Base-by-base conservation (phyloP, 202 grass and related monocot species). In the Cymbopogon flexuosus region DNA sequence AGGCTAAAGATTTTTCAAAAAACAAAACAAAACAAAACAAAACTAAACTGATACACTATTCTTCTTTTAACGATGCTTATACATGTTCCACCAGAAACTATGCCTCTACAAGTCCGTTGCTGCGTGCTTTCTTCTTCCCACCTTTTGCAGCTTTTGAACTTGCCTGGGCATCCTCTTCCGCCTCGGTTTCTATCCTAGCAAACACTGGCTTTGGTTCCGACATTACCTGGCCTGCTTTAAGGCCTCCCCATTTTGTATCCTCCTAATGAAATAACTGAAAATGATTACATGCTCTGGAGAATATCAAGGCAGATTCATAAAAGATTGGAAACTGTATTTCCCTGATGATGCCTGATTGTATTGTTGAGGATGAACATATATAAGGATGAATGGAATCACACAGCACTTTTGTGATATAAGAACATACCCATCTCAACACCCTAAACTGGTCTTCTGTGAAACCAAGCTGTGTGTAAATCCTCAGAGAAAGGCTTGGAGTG, bases 381-480 rank as follows among this genome's bases (percentile, higher is more conserved):
- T 8, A 54, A 54, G 19, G 19, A 9, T 2, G 18, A 54, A 54
- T 0, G 0, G 18, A 62, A 12, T 64, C 56, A 64, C 78, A 73
- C 0, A 85, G 16, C 46, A 79, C 27, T 27, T 35, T 19, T 45
- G 5, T 66, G 36, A 70, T 57, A 54, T 19, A 54, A 85, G 57
- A 91, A 76, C 75, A 78, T 94, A 97, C 94, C 94, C 94, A 97
- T 73, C 81, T 89, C 73, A 86, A 68, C 76, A 80, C 54, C 59
- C 84, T 85, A 84, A 88, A 93, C 73, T 94, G 89, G 37, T 94
- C 92, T 56, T 94, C 70, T 10, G 94, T 87, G 73, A 93, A 94
- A 70, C 94, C 94, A 82, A 97, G 91, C 72, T 97, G 94, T 46
- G 80, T 70, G 75, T 94, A 91, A 79, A 97, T 97, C 78, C 88